phyloP scores from a whole-genome alignment of 768 basidiomycete species.

The Rossbeevera mucosa region DNA sequence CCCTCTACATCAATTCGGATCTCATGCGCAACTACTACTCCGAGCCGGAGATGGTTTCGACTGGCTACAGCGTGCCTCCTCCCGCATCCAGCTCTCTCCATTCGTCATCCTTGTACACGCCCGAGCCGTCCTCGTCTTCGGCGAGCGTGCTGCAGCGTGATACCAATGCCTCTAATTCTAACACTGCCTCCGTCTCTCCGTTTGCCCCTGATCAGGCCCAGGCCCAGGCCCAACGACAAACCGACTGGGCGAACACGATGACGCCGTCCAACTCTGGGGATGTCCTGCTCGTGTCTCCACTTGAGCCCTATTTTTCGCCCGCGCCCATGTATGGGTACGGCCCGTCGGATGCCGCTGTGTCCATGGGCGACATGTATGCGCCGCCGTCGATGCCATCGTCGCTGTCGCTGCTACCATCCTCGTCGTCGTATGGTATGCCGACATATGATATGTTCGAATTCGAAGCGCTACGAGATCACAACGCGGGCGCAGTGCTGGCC shows the following conservation, averaged over 20 bases:
- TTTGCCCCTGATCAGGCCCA: conserved; percentile 9
- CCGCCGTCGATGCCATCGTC: neutral
- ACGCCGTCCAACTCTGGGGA: conserved; percentile 4
- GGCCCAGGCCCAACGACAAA: conserved; percentile 1
- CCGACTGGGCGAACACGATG: conserved; percentile 12
- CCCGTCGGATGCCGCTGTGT: conserved; percentile 17
- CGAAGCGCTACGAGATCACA: conserved; percentile 30
- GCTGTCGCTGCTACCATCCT: neutral
- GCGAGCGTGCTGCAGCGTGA: conserved; percentile 2
- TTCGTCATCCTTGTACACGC: conserved; percentile 18
- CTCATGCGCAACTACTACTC: conserved; percentile 21
- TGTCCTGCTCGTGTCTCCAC: conserved; percentile 14
- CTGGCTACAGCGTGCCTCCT: conserved; percentile 6
- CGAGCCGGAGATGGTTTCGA: conserved; percentile 8
- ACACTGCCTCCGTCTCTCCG: neutral
- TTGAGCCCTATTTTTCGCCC: conserved; percentile 13
- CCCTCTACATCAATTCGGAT: conserved; percentile 22
- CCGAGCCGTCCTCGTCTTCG: conserved; percentile 6
- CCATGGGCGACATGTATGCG: conserved; percentile 15
- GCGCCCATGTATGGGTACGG: conserved; percentile 15
- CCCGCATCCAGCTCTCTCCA: conserved; percentile 6
- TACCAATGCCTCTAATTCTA: neutral
- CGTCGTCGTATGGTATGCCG: conserved; percentile 12
- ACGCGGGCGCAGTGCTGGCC: conserved; percentile 11
- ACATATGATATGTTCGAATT: conserved; percentile 33